A percentile compares a stretch with the other conserved stretches of the same genome.
Conservation (phyloP, 2,329 filamentous ascomycete species). For the Penicillium sp. region DNA sequence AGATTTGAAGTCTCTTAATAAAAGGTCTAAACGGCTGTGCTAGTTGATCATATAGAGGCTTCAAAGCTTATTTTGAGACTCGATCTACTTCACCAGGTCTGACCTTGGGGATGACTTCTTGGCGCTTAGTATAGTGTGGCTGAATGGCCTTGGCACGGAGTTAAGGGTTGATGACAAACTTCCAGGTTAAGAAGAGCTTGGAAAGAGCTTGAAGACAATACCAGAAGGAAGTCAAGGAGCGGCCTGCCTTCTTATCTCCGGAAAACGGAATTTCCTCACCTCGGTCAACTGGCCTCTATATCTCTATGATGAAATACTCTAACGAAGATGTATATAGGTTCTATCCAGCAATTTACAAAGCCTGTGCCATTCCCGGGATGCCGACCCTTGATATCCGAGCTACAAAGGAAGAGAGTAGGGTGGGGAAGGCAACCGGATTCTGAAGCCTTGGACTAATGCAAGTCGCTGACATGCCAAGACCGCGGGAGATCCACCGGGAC, state of each 20-base stretch:
- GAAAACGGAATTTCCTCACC: no score
- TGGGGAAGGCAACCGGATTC: neutral
- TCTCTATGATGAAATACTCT: no score
- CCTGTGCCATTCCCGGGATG: neutral
- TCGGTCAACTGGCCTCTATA: no score
- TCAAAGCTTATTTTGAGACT: neutral
- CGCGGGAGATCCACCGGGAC: neutral
- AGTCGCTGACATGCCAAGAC: neutral
- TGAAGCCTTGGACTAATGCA: neutral
- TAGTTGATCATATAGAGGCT: neutral
- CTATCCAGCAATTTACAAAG: neutral
- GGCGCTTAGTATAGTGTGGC: conserved; percentile 5
- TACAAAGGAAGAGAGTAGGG: no score
- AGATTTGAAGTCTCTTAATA: neutral
- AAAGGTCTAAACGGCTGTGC: neutral
- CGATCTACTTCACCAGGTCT: neutral
- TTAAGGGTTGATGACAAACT: neutral
- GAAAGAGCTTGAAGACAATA: no score
- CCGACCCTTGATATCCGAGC: neutral
- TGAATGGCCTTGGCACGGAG: conserved; percentile 7
- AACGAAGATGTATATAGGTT: neutral
- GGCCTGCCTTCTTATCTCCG: no score
- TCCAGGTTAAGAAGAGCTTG: no score
- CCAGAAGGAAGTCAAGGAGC: no score
- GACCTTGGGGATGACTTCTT: conserved; percentile 2